Base-by-base conservation (phyloP, 78 protist species). In the Tieghemostelium lacteum region DNA sequence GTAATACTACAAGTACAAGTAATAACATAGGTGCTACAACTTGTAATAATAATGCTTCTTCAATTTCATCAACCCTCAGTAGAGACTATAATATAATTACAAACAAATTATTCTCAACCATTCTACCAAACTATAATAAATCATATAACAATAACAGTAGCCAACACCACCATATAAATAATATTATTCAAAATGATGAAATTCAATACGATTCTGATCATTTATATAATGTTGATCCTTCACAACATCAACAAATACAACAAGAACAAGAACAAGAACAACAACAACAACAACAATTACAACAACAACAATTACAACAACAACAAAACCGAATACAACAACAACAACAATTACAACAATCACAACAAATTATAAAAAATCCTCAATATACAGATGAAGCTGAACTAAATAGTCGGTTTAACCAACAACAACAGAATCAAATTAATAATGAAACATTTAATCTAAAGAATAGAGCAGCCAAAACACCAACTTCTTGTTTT, bases 71-170 rank as follows among this genome's bases (percentile, higher is more conserved):
- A n/a, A n/a, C n/a, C n/a, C n/a, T n/a, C n/a, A n/a, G n/a, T n/a
- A n/a, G n/a, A n/a, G n/a, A n/a, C n/a, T n/a, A n/a, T n/a, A n/a
- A n/a, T n/a, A n/a, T n/a, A n/a, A n/a, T n/a, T n/a, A n/a, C n/a
- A n/a, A n/a, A n/a, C n/a, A n/a, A n/a, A n/a, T n/a, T n/a, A n/a
- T n/a, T n/a, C n/a, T n/a, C n/a, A n/a, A n/a, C n/a, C n/a, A n/a
- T n/a, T n/a, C n/a, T n/a, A n/a, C n/a, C n/a, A n/a, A n/a, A n/a
- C n/a, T n/a, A n/a, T n/a, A n/a, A n/a, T n/a, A n/a, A n/a, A n/a
- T n/a, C n/a, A n/a, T n/a, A 60, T 50, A 87, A 28, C 24, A 58
- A 77, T 77, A 77, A 39, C 6, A 77, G n/a, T 78, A 36, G 17
- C 8, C 12, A 36, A 64, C 2, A 2, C 40, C 22, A 78, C 34